These are phyloP conservation scores for Lasiosphaeria hispida DNA, from an alignment of 495 filamentous ascomycete genomes.

Conservation along the genomic window DNA sequence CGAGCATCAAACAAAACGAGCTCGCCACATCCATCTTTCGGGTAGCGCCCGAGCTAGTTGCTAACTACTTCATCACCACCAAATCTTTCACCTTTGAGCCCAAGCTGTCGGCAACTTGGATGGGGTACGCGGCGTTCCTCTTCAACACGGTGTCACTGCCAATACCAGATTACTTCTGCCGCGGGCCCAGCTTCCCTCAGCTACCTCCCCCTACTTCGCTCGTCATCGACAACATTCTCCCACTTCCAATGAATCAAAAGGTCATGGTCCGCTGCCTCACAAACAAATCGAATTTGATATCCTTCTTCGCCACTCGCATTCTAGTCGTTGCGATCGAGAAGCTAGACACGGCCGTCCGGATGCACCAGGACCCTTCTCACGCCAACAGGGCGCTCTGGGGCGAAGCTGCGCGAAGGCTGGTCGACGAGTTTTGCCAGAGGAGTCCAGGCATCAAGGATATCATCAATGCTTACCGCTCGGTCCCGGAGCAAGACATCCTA, in stretches of 20 bases:
- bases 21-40: constrained; percentile 76
- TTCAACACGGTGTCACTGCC: constrained; percentile 74
- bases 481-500: constrained; percentile 63
- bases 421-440: constrained; percentile 71
- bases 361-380: constrained; percentile 50
- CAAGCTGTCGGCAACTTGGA: constrained; percentile 87
- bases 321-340: constrained; percentile 77
- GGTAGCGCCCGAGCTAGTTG: constrained; percentile 76
- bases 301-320: constrained; percentile 77
- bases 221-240: constrained; percentile 81
- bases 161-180: constrained; percentile 66
- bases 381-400: constrained; percentile 56
- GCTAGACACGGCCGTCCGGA: constrained; percentile 55
- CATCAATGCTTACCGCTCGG: constrained; percentile 63
- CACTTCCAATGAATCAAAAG: constrained; percentile 75
- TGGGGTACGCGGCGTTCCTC: constrained; percentile 85
- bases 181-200: constrained; percentile 48
- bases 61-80: constrained; percentile 78
- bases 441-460: constrained; percentile 78
- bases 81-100: constrained; percentile 84
- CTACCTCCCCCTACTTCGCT: constrained; percentile 73
- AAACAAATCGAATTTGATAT: constrained; percentile 69
- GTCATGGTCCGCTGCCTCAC: constrained; percentile 73
- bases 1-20: constrained; percentile 75
- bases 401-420: constrained; percentile 60